Evolutionary conservation across 768 basidiomycete genomes (phyloP).

Genomic region (Boletus sensibilis): DNA sequence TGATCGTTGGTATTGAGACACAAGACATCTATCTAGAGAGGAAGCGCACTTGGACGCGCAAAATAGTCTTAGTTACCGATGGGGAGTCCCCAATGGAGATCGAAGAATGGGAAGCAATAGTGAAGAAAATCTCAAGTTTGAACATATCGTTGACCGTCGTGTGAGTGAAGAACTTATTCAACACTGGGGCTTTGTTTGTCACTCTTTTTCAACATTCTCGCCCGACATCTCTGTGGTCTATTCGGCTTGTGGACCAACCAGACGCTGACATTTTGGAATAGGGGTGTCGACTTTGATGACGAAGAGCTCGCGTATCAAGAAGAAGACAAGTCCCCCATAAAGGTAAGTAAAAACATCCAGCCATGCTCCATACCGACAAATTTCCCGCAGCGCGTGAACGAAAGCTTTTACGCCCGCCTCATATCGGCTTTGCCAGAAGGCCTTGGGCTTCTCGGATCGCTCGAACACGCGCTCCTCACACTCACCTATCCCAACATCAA

Average conservation of each 20-base stretch:
- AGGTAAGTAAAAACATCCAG: conserved; percentile 47
- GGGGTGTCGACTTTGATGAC: conserved; percentile 89
- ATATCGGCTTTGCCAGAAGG: conserved; percentile 34
- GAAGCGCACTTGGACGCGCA: conserved; percentile 85
- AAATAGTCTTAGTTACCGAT: conserved; percentile 82
- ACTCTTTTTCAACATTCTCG: not conserved
- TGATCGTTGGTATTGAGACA: conserved; percentile 84
- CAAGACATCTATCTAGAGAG: conserved; percentile 63
- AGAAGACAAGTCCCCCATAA: conserved; percentile 65
- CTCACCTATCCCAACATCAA: conserved; percentile 57
- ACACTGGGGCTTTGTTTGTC: not conserved
- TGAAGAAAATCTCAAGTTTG: conserved; percentile 59
- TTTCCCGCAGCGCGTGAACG: conserved; percentile 60
- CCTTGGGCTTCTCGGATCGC: conserved; percentile 30
- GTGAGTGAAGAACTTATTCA: conserved; percentile 42
- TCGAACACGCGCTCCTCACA: conserved; percentile 30
- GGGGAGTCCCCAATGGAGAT: conserved; percentile 72
- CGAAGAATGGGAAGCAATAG: conserved; percentile 73
- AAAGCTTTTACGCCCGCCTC: conserved; percentile 63
- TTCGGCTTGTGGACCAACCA: not conserved
- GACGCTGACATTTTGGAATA: conserved; percentile 30
- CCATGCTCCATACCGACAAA: not conserved
- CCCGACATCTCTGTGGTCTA: not conserved
- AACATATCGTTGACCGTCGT: conserved; percentile 65
- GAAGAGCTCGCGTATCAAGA: conserved; percentile 61